A percentile compares a stretch with the other conserved stretches of the same genome.
Evolutionary conservation across 352 stramenopile species (phyloP).

Genomic region (Blastocystis sp.): DNA sequence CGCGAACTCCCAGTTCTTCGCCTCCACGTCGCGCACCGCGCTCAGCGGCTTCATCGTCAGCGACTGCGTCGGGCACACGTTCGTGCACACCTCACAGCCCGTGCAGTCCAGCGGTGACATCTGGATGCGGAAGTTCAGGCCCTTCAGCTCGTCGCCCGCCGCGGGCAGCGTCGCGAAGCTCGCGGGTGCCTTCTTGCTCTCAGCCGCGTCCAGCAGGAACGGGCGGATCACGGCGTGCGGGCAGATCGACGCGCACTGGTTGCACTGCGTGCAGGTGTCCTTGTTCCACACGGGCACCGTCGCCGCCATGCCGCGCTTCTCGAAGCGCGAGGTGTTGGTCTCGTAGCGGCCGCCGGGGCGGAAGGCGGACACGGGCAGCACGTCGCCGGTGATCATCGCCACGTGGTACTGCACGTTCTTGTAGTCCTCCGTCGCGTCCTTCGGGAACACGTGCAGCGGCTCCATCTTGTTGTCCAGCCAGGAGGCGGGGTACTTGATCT

Average conservation of each 20-base stretch:
- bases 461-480: constrained; percentile 72
- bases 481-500: constrained; percentile 74
- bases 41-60: constrained; percentile 75
- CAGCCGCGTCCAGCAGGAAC: constrained; percentile 75
- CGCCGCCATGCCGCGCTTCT: constrained; percentile 72
- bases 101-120: constrained; percentile 76
- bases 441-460: constrained; percentile 73
- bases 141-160: constrained; percentile 72
- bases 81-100: constrained; percentile 75
- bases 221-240: constrained; percentile 75
- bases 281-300: constrained; percentile 73
- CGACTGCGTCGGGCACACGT: constrained; percentile 75
- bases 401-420: constrained; percentile 74
- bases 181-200: constrained; percentile 73
- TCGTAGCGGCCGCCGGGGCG: constrained; percentile 74
- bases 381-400: constrained; percentile 73
- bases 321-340: constrained; percentile 74
- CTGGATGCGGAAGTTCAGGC: constrained; percentile 75
- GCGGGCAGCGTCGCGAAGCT: constrained; percentile 74
- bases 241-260: constrained; percentile 76
- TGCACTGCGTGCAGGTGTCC: constrained; percentile 76
- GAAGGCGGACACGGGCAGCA: constrained; percentile 75
- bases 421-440: constrained; percentile 74
- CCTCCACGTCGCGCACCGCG: constrained; percentile 72
- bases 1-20: constrained; percentile 75